Evolutionary conservation across 129 eudicot genomes (phyloP).

Genomic region (Oenanthe sinensis): DNA sequence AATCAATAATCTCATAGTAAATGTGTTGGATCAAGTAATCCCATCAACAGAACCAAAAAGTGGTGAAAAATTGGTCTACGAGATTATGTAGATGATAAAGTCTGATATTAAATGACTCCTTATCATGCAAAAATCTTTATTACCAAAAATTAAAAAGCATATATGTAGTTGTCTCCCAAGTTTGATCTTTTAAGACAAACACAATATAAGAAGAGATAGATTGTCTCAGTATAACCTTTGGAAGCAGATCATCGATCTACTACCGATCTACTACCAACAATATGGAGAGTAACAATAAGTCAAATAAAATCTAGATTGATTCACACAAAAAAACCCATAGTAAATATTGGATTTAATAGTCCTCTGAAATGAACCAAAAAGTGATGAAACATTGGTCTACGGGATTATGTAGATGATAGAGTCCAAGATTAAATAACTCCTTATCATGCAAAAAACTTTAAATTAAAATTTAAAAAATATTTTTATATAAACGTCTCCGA

Average conservation of each 20-base stretch:
- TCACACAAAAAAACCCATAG: neutral
- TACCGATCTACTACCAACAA: slow-evolving; percentile 64
- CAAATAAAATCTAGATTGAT: neutral
- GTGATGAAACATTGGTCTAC: neutral
- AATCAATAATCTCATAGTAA: neutral
- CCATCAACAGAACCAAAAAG: neutral
- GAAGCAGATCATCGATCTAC: slow-evolving; percentile 52
- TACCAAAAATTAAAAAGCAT: too few relatives aligned
- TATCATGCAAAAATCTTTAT: neutral
- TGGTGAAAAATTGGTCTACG: too few relatives aligned
- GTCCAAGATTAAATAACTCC: neutral
- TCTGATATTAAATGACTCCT: too few relatives aligned
- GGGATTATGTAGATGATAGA: neutral
- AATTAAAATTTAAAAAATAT: neutral
- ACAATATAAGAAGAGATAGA: neutral
- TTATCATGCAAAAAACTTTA: neutral
- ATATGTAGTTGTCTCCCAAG: too few relatives aligned
- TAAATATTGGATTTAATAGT: neutral
- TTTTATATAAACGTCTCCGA: neutral
- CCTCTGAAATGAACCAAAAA: neutral
- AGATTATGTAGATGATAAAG: neutral
- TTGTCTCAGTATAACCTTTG: slow-evolving; percentile 48
- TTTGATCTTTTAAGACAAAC: neutral
- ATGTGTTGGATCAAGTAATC: neutral
- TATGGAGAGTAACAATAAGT: slow-evolving; percentile 44